These are phyloP conservation scores for Gymnopilus dilepis DNA, from an alignment of 768 basidiomycete species.

Conservation along the genomic window DNA sequence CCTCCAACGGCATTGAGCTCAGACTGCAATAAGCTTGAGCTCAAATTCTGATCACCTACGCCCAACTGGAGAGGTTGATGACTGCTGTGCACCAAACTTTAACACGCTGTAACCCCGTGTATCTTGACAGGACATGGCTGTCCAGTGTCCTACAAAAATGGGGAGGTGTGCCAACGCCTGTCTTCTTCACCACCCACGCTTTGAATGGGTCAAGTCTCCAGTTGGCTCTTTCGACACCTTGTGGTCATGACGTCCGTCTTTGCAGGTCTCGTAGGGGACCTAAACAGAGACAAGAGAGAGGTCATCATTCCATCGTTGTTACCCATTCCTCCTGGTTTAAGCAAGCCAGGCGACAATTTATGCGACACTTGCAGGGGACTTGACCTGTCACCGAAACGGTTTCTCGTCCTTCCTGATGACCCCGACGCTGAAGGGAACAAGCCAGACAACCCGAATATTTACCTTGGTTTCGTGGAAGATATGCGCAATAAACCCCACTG, in stretches of 20 bases:
- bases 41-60: no score
- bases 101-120: no score
- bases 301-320: background rate
- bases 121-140: no score
- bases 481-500: conserved; percentile 9
- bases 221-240: background rate
- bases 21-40: no score
- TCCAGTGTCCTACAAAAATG: no score
- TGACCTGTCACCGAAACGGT: conserved; percentile 5
- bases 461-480: conserved; percentile 5
- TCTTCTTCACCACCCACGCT: background rate
- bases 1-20: no score
- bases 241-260: background rate
- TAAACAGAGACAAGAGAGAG: background rate
- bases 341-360: conserved; percentile 5
- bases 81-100: no score
- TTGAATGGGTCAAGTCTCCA: background rate
- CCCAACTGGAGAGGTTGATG: no score
- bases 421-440: background rate
- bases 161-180: no score
- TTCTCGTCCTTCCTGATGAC: conserved; percentile 1
- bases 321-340: background rate
- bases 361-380: conserved; percentile 12
- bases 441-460: conserved; percentile 1
- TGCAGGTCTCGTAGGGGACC: no score